Base-by-base conservation (phyloP, 768 basidiomycete species). In the Mrakia hoshinonis region DNA sequence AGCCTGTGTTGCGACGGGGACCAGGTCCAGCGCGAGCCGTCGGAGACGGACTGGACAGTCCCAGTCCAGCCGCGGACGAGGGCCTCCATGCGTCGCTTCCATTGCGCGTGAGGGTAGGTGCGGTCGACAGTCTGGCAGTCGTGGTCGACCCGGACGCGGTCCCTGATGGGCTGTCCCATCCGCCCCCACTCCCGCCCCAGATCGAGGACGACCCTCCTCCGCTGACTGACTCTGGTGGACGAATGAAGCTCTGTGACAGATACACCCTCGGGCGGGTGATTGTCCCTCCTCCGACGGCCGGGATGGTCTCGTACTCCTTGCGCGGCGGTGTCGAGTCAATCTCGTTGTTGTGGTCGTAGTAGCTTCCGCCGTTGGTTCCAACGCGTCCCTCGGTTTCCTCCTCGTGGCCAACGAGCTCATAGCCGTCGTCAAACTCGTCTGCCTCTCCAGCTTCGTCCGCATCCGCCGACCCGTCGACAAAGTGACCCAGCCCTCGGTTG, bases 221-320 rank as follows among this genome's bases (percentile, higher is more conserved):
- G 13, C 36, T 36, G 18, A 22, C 58, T 31, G 58, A 61, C 13
- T 61, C 48, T 31, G 51, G 67, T 10, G 29, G 52, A 11, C 48
- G 51, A 3, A 68, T 68, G 22, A 31, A 68, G 67, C 55, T 68
- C 52, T 68, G 67, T 0, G 67, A 47, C 36, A 55, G 67, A 22
- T 51, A 58, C 22, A 68, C 52, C 47, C 67, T 24, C 2, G 67
- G 67, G 11, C 67, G 67, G 43, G 67, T 68, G 75, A 96, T 85
- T 0, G 85, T 87, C 0, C 93, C 93, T 18, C 92, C 92, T 22
- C 94, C 93, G 4, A 96, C 89, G 3, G 94, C 93, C 15, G 93
- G 91, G 46, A 93, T 86, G 1, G 89, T 88, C 78, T 95, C 91
- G 79, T 89, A 93, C 76, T 91, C 90, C 49, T 65, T 63, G 29